Evolutionary conservation across 108 stramenopile genomes (phyloP), one percentile per base, ranked within the genome.

Genomic region (Pseudonitzschia delicatissima): DNA sequence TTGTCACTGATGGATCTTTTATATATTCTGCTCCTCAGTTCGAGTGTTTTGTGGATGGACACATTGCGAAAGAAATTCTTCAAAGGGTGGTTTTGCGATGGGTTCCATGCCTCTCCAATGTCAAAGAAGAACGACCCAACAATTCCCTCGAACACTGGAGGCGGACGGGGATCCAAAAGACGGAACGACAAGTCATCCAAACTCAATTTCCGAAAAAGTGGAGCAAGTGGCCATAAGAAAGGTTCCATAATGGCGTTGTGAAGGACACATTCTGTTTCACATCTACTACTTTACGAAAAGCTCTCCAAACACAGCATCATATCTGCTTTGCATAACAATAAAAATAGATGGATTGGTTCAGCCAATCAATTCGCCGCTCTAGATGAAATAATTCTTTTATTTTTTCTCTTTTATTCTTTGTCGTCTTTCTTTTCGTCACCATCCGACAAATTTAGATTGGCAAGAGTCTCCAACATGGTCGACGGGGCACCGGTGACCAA

Each of bases 21-120:
- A 0, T 84, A 85, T 50, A 91, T 96, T 34, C 62, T 87, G 1
- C 67, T 77, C 26, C 64, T 96, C 18, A 83, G 95, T 57, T 96
- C 94, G 15, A 81, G 87, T 28, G 72, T 98, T 37, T 69, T 97
- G 45, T 66, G 85, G 67, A 47, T 94, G 37, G 97, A 98, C 67
- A 92, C 93, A 2, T 58, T 92, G 4, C 80, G 97, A 20, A 98
- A 98, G 73, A 88, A 93, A 35, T 89, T 94, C 45, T 88, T 94
- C 45, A 73, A 69, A 21, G 69, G 68, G 21, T 81, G 83, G 72
- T 94, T 85, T 64, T 85, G 73, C 60, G 92, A 94, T 64, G 78
- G 69, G 4, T 83, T 69, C 52, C 61, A 75, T 53, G 52, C 82
- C 9, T 72, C 71, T 17, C 77, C 77, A 0, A 13, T 61, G 2